Evolutionary conservation across 2,329 filamentous ascomycete species (phyloP).

Genomic region (Nigrograna mackinnonii): DNA sequence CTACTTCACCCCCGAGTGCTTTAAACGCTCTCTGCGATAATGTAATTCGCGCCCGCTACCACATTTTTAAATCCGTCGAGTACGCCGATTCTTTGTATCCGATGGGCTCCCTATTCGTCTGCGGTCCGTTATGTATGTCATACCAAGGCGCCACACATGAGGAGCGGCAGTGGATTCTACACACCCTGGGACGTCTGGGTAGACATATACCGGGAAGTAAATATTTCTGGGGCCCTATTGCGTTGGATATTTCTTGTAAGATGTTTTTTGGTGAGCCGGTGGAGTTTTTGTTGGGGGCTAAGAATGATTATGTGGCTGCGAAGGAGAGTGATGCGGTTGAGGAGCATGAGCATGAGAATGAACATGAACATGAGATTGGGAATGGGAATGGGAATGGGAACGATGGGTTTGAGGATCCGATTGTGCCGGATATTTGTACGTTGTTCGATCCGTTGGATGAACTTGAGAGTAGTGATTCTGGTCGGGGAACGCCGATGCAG

Average conservation of each 20-base stretch:
- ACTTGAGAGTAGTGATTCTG: too few species aligned
- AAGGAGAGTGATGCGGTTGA: too few species aligned
- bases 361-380: too few species aligned
- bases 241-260: background rate
- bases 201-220: background rate
- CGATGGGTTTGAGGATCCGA: too few species aligned
- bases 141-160: background rate
- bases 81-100: background rate
- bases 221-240: background rate
- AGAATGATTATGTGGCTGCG: too few species aligned
- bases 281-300: too few species aligned
- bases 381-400: too few species aligned
- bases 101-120: background rate
- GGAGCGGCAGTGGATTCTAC: background rate
- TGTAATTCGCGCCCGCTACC: background rate
- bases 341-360: too few species aligned
- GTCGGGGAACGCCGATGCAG: too few species aligned
- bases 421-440: too few species aligned
- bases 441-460: too few species aligned
- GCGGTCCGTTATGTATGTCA: background rate
- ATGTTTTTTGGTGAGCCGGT: background rate
- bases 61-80: background rate
- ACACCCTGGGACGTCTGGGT: background rate
- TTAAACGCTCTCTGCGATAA: background rate
- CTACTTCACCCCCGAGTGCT: background rate